Base-by-base conservation (phyloP, 2,329 filamentous ascomycete genomes). In the Exophiala calicioides region DNA sequence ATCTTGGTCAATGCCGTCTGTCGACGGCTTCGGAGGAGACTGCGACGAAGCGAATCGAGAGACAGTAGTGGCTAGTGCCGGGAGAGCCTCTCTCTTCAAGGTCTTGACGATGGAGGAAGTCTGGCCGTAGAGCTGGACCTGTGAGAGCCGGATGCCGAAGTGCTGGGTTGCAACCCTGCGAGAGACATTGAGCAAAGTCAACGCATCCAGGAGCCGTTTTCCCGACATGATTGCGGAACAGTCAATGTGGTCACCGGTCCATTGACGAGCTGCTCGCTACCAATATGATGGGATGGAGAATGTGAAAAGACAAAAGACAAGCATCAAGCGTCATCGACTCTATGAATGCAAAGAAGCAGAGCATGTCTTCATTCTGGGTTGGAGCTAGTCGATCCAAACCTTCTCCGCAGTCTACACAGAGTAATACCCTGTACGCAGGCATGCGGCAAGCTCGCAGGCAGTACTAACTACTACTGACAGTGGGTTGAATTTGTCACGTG, bases 181-280 rank as follows among this genome's bases (percentile, higher is more conserved):
- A 39, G 85, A 84, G 63, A 82, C 86, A 72, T 78, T 81, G 65
- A 85, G 75, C 55, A 90, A 74, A 51, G 83, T 80, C 57, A 83
- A 81, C 59, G 86, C 72, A 70, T 90, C 87, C 63, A 90, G 62
- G 76, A 80, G 70, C 79, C 84, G 70, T 78, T 79, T 76, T 47
- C 76, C 76, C 44, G 75, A 72, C 77, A 80, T 80, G 36, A 16
- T 50, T 29, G 13, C 19, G 19, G 19, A n/a, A n/a, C n/a, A 13
- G 24, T 39, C 2, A 9, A 42, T 34, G 12, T 30, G 21, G 33
- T 47, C 44, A 39, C 12, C 18, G 35, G 34, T 41, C 49, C 46
- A 39, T 39, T n/a, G n/a, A n/a, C n/a, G n/a, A n/a, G n/a, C n/a
- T n/a, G n/a, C n/a, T n/a, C n/a, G n/a, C n/a, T n/a, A n/a, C n/a